Evolutionary conservation across 2,329 filamentous ascomycete species (phyloP), one percentile per base, ranked within the genome.

Genomic region (Botrytis paeoniae): DNA sequence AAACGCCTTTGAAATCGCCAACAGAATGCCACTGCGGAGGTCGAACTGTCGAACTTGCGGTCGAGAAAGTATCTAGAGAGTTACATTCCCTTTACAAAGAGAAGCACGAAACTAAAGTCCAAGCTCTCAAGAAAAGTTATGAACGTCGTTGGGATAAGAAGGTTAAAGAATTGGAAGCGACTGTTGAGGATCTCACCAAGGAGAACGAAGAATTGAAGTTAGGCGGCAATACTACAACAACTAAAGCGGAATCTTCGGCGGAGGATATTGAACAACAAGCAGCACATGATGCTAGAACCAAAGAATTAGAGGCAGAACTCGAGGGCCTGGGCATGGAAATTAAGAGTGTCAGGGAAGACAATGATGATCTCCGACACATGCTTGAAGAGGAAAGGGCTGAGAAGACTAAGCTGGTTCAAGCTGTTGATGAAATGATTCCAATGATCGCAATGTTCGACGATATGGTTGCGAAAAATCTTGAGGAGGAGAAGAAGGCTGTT

Each of bases 51-150:
- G 95, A 98, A 80, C 86, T 93, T 62, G 92, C 92, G 2, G 92
- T 95, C 35, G 94, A 97, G 82, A 94, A 95, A 77, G 94, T 98
- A 59, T 95, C 95, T n/a, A 89, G 94, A 43, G 96, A 99, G 80
- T 87, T 99, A 59, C 96, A 99, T 81, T 88, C 91, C 0, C 87
- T 97, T 18, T 99, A 99, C 87, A 98, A 98, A 85, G 91, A 92
- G 80, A 99, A 99, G 84, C 96, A 99, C 81, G 95, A 98, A 84
- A 93, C 91, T 75, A 99, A 99, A 85, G 95, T 98, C 62, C 89
- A 93, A 1, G 95, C 95, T 6, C 86, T 99, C 76, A 98, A 92
- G 84, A 91, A 91, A 83, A 91, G 88, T 75, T 92, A 98, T 83
- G 94, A 98, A 82, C 88, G 89, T 64, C 91, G 95, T 71, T 96